Evolutionary conservation across 2,329 filamentous ascomycete genomes (phyloP).

Genomic region (Cladosporium velox): DNA sequence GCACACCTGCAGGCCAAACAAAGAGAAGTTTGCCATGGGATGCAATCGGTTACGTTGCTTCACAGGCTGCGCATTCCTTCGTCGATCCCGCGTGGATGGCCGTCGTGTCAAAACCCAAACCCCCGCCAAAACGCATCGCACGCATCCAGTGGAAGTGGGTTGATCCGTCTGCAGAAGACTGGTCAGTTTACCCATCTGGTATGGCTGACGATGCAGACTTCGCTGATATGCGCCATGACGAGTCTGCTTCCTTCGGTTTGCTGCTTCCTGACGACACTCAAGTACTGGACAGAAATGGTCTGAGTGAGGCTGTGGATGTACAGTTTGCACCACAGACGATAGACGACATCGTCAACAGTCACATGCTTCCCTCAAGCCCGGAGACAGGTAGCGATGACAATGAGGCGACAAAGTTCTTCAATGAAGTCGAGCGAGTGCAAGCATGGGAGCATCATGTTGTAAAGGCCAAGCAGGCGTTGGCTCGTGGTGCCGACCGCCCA

Average conservation of each 20-base stretch:
- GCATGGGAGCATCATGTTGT: constrained; percentile 23
- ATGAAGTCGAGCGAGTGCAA: constrained; percentile 22
- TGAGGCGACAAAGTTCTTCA: constrained; percentile 21
- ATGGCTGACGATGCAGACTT: neutral
- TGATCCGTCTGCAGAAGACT: neutral
- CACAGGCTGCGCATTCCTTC: constrained; percentile 8
- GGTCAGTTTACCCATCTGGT: neutral
- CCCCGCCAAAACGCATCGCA: constrained; percentile 7
- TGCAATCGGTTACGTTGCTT: constrained; percentile 15
- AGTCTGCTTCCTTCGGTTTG: constrained; percentile 1
- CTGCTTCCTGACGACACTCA: neutral
- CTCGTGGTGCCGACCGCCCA: constrained; percentile 1
- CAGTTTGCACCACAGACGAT: constrained; percentile 14
- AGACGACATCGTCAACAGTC: constrained; percentile 9
- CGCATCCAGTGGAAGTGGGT: constrained; percentile 17
- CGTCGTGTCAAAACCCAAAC: neutral
- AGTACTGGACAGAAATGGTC: neutral
- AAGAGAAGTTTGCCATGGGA: constrained; percentile 13
- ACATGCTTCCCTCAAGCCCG: neutral
- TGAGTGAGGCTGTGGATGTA: neutral
- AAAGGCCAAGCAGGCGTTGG: constrained; percentile 1
- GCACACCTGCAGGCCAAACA: neutral
- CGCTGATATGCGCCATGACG: neutral
- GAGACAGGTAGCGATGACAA: neutral
- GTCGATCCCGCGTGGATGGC: constrained; percentile 7